phyloP scores from a whole-genome alignment of 176 grass and related monocot genomes.

The Melocanna baccifera region DNA sequence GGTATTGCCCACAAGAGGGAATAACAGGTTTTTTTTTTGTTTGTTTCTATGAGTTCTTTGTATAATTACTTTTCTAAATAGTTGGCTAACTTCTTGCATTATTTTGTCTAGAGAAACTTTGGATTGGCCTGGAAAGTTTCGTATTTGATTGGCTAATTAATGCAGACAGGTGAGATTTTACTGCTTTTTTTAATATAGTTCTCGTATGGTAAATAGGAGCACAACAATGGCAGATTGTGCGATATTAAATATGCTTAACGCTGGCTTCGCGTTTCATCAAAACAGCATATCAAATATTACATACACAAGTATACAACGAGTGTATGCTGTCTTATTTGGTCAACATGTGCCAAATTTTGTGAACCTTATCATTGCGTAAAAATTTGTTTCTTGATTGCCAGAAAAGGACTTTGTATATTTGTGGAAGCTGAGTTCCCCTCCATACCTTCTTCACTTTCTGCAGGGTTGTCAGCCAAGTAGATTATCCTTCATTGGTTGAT shows the following conservation, averaged over 20 bases:
- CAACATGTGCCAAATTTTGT: not conserved
- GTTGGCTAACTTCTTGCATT: constrained; percentile 33
- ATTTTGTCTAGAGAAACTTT: constrained; percentile 78
- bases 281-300: not conserved
- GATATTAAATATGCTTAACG: not conserved
- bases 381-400: constrained; percentile 4
- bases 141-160: constrained; percentile 99
- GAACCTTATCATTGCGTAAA: not conserved
- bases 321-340: constrained; percentile 1
- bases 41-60: constrained; percentile 24
- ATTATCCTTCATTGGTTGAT: constrained; percentile 98
- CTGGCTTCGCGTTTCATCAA: not conserved
- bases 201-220: not conserved
- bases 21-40: constrained; percentile 69
- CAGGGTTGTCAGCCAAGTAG: constrained; percentile 94
- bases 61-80: not conserved
- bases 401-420: not conserved
- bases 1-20: constrained; percentile 92
- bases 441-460: constrained; percentile 6
- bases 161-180: constrained; percentile 77
- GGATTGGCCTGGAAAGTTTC: constrained; percentile 88
- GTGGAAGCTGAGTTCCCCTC: constrained; percentile 15
- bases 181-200: not conserved
- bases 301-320: not conserved
- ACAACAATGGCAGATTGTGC: not conserved